Evolutionary conservation across 768 basidiomycete species (phyloP), one percentile per base, ranked within the genome.

Genomic region (Kwoniella heveanensis): DNA sequence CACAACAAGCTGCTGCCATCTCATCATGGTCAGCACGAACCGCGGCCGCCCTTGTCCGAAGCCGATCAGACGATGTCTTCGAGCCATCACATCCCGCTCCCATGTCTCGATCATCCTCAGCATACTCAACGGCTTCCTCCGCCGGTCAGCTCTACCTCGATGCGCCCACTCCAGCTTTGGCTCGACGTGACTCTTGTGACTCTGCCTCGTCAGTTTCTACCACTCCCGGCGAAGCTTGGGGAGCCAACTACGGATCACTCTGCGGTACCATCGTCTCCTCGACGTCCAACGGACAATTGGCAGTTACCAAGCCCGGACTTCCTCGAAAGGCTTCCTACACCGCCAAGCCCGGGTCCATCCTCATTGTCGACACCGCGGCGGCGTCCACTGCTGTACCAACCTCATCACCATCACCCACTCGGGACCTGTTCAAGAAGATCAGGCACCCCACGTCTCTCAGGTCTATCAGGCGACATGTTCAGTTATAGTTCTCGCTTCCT

Each of bases 241-340:
- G 57, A 21, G 39, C 62, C 10, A 55, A 54, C 37, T 64, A 64
- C 56, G 62, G 62, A 26, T 57, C 54, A 4, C 46, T 56, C 17
- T 49, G 55, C 26, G 68, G 66, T 30, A 66, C 71, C 2, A 58
- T 76, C n/a, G 69, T 76, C 10, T 39, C 48, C 21, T 64, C 63
- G 2, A 72, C 55, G 2, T 67, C 74, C 9, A 65, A 61, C 19
- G 71, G 71, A 24, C 60, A 61, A 51, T 49, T 76, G 22, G 36
- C 58, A 10, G 68, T 72, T 26, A 54, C 65, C 2, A 46, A 55
- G 24, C 73, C 70, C 9, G 72, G 69, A 21, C 21, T 71, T 17
- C 72, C 73, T 17, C 64, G 74, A 24, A 73, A 76, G 57, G 74
- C 74, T 6, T 76, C 74, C 10, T 76, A 76, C 68, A 71, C 68